A percentile compares a stretch with the other conserved stretches of the same genome.
These are phyloP conservation scores for Cyphellophora europaea DNA, from an alignment of 2,329 filamentous ascomycete species.

Conservation along the genomic window DNA sequence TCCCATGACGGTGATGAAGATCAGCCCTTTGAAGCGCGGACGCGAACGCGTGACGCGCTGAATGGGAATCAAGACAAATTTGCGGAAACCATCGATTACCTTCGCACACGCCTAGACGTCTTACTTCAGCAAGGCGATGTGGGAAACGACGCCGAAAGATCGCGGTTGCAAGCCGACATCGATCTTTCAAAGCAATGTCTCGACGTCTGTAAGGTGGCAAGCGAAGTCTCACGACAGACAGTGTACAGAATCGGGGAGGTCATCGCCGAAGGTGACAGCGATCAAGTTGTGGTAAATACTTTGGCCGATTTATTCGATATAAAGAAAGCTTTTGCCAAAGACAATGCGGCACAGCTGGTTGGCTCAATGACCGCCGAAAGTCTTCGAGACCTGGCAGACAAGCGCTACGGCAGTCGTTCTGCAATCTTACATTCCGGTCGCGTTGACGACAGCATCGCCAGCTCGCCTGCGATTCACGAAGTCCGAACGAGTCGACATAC, in stretches of 20 bases:
- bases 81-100: constrained; percentile 22
- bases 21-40: constrained; percentile 24
- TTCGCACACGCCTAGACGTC: constrained; percentile 24
- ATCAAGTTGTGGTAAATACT: constrained; percentile 33
- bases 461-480: constrained; percentile 27
- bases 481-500: constrained; percentile 27
- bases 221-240: constrained; percentile 23
- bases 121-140: constrained; percentile 16
- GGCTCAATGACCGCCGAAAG: constrained; percentile 26
- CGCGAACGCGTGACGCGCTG: constrained; percentile 23
- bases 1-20: constrained; percentile 8
- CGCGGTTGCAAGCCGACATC: constrained; percentile 26
- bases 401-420: constrained; percentile 16
- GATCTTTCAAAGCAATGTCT: constrained; percentile 27
- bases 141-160: constrained; percentile 18
- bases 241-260: constrained; percentile 28
- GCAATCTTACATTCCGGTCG: background rate
- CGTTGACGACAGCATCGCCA: background rate
- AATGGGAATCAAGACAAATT: constrained; percentile 24
- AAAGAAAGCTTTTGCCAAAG: constrained; percentile 26
- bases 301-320: constrained; percentile 34
- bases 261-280: constrained; percentile 28
- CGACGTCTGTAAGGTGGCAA: constrained; percentile 29
- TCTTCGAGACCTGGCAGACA: constrained; percentile 18
- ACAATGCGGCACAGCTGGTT: constrained; percentile 27